Base-by-base conservation (phyloP, 257 asterid genomes). In the Nicotiana tabacum region DNA sequence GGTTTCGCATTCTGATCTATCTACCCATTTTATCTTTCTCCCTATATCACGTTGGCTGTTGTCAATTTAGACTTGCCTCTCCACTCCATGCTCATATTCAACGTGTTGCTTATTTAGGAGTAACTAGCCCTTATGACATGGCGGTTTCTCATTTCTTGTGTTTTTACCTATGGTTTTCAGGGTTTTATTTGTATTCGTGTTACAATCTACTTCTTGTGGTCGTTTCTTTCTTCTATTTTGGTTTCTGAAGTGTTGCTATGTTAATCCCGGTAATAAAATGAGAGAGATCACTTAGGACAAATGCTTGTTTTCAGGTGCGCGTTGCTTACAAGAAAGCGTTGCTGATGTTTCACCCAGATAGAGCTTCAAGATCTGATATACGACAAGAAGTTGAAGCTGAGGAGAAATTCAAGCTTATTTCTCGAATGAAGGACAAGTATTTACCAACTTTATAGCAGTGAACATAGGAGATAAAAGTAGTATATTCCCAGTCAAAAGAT, bases 371-470 rank as follows among this genome's bases (percentile, higher is more conserved):
- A 82, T 88, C 90, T 58, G 93, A 94, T 82, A 80, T 93, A 56
- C 91, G 91, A 21, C 90, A 88, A 78, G 94, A 90, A 83, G 98
- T 96, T 58, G 99, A 96, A 86, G 95, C 99, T 17, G 98, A 96
- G 89, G 99, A 96, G 87, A 96, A 93, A 84, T 94, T 94, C 81
- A 96, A 96, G 94, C 96, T 96, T 83, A 89, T 96, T 35, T 89
- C 90, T 76, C 94, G 97, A 51, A 85, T 93, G 89, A 93, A 91
- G 91, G 97, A 94, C 88, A 94, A 91, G 85, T 90, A 88, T 80
- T 69, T 69, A 21, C 72, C 84, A 55, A 32, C 77, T 46, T 29
- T 80, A 24, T 24, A 24, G 27, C 27, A 24, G 27, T 24, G 27
- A 43, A 61, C 70, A 12, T 35, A 79, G 67, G 74, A 64, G 11